Conservation (phyloP, 2,329 filamentous ascomycete genomes). For the Sporothrix humicola region DNA sequence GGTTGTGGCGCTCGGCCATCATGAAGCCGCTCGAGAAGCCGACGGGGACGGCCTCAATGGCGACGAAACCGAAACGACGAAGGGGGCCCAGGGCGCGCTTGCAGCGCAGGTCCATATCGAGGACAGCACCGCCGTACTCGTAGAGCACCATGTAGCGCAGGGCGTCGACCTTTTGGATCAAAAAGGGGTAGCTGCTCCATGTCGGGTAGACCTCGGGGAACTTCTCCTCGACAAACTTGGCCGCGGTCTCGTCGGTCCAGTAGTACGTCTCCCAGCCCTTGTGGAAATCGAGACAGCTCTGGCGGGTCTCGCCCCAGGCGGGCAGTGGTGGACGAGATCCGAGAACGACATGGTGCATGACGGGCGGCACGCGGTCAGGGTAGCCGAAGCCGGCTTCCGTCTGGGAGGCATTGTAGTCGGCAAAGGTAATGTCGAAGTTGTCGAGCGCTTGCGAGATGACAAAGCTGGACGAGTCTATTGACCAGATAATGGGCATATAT, state of each 20-base stretch:
- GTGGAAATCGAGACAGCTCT: conserved; percentile 32
- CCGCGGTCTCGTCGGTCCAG: conserved; percentile 32
- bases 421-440: conserved; percentile 33
- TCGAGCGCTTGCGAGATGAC: conserved; percentile 28
- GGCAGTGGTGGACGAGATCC: conserved; percentile 6
- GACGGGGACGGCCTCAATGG: conserved; percentile 29
- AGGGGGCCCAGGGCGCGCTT: conserved; percentile 32
- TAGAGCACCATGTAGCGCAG: conserved; percentile 80
- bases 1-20: conserved; percentile 32
- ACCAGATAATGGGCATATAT: conserved; percentile 25
- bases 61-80: conserved; percentile 33
- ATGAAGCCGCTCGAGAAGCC: conserved; percentile 33
- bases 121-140: conserved; percentile 65
- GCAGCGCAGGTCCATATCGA: conserved; percentile 34
- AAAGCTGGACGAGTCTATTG: neutral
- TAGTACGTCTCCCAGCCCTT: conserved; percentile 30
- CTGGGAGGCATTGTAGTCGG: conserved; percentile 28
- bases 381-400: conserved; percentile 25
- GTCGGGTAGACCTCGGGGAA: conserved; percentile 79
- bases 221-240: conserved; percentile 68
- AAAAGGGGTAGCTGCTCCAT: conserved; percentile 74
- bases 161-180: conserved; percentile 77
- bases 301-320: conserved; percentile 29
- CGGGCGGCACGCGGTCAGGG: conserved; percentile 28
- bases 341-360: conserved; percentile 33